Evolutionary conservation across 1,284 basidiomycete genomes (phyloP).

Genomic region (Coriolopsis trogii): DNA sequence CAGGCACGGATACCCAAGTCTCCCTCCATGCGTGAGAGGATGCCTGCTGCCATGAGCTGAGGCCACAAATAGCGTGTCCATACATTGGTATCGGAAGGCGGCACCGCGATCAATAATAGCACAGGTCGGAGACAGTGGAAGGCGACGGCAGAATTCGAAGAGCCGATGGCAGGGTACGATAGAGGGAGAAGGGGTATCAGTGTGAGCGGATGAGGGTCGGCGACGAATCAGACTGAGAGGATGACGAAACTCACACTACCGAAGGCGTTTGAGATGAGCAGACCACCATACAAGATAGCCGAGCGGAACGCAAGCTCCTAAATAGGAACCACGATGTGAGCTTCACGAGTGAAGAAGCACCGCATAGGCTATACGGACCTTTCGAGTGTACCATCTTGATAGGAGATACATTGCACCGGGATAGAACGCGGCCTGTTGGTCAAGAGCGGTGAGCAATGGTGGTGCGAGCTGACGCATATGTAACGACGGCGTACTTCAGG

Average conservation of each 20-base stretch:
- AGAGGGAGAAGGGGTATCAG: neutral
- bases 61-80: neutral
- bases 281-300: slow-evolving; percentile 68
- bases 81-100: neutral
- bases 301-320: slow-evolving; percentile 71
- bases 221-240: too few relatives aligned
- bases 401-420: slow-evolving; percentile 64
- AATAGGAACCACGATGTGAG: too few relatives aligned
- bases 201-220: too few relatives aligned
- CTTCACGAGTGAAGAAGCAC: too few relatives aligned
- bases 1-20: slow-evolving; percentile 69
- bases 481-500: slow-evolving; percentile 51
- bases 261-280: slow-evolving; percentile 79
- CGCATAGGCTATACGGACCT: slow-evolving; percentile 36
- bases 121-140: too few relatives aligned
- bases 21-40: slow-evolving; percentile 71
- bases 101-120: neutral
- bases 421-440: slow-evolving; percentile 66
- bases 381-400: slow-evolving; percentile 69
- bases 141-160: neutral
- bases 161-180: neutral
- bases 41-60: slow-evolving; percentile 70
- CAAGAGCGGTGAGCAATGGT: too few relatives aligned
- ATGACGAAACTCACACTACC: slow-evolving; percentile 65
- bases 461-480: too few relatives aligned